Conservation (phyloP, 768 basidiomycete species). For the Xerocomellus dryophilus region DNA sequence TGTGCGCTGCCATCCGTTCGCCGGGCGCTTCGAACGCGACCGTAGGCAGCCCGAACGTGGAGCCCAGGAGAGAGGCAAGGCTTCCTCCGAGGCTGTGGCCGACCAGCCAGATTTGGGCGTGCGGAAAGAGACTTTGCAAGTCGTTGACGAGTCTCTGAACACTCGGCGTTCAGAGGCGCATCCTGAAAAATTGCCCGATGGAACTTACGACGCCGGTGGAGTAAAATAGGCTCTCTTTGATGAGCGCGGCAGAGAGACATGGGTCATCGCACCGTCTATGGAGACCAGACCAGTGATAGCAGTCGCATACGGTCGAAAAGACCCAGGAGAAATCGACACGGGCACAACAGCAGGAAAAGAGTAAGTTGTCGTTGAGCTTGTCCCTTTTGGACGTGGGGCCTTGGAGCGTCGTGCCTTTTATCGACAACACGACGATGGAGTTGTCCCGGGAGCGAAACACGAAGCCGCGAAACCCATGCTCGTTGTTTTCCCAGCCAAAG, state of each 20-base stretch:
- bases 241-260: constrained; percentile 80
- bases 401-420: constrained; percentile 85
- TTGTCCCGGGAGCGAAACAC: constrained; percentile 80
- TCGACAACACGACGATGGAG: constrained; percentile 78
- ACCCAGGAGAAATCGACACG: constrained; percentile 84
- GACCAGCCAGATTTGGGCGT: constrained; percentile 58
- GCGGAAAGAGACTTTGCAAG: constrained; percentile 54
- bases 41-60: constrained; percentile 62
- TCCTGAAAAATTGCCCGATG: background rate
- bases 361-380: constrained; percentile 87
- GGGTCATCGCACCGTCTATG: constrained; percentile 72
- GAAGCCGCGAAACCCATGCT: constrained; percentile 85
- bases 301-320: constrained; percentile 84
- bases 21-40: constrained; percentile 67
- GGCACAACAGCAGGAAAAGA: constrained; percentile 94
- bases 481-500: constrained; percentile 66
- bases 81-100: constrained; percentile 64
- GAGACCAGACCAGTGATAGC: constrained; percentile 52
- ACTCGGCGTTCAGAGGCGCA: constrained; percentile 7
- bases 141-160: constrained; percentile 54
- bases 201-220: constrained; percentile 74
- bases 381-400: constrained; percentile 89
- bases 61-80: constrained; percentile 59
- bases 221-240: constrained; percentile 92
- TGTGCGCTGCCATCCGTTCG: constrained; percentile 56